Evolutionary conservation across 768 basidiomycete species (phyloP), one percentile per base, ranked within the genome.

Genomic region (Lyophyllum semitale): DNA sequence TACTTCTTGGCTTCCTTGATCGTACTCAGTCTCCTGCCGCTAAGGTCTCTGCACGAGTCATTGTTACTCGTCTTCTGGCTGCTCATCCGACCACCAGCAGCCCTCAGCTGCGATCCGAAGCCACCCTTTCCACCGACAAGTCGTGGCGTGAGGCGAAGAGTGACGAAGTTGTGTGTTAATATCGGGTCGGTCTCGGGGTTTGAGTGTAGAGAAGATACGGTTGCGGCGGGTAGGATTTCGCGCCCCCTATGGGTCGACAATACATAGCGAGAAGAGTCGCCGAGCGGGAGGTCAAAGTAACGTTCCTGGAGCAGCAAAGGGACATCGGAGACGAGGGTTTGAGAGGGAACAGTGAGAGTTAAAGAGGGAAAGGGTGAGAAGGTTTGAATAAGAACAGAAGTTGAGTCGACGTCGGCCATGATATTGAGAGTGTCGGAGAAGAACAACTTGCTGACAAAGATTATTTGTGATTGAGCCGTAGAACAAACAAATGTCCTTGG

Each of bases 51-150:
- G 69, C 95, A 97, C 8, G 91, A 92, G 68, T 98, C 95, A 59
- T 95, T 95, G 70, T 95, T 95, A 71, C 80, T 95, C 22, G 93
- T 94, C 78, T 94, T 94, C 76, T 95, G 93, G 62, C 88, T 91
- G 66, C 90, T 93, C 97, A 99, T 99, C 29, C 96, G 84, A 12
- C 97, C 96, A 60, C 97, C 97, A 13, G 96, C 96, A 0, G 97
- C 96, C 69, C 97, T 84, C 60, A 99, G 79, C 76, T 98, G 95
- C 17, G 90, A 92, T 3, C 97, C 97, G 66, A 99, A 98, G 30
- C 96, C 97, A 69, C 97, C 96, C 73, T 98, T 99, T 18, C 97
- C 97, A 46, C 96, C 96, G 2, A 80, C 77, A 7, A 98, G 67
- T 23, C 87, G 77, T 0, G 93, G 88, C 1, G 81, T 74, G n/a